Percentiles rank a stretch among this genome's conserved stretches.
phyloP scores from a whole-genome alignment of 2,329 filamentous ascomycete species.

The Cercospora zeae-maydis region DNA sequence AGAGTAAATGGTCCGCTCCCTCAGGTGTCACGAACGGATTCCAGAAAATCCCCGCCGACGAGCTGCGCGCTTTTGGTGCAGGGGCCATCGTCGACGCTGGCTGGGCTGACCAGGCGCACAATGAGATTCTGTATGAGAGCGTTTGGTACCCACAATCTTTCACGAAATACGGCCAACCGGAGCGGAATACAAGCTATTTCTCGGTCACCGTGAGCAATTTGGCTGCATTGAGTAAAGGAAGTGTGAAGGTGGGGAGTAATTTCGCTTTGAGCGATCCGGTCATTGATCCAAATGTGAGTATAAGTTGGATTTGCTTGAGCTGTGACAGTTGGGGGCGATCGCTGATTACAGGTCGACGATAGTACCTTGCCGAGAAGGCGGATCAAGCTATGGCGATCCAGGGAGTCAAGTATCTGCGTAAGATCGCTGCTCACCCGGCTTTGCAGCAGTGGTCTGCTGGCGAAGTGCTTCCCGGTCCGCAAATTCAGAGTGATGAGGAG shows the following conservation, averaged over 20 bases:
- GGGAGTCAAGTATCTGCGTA: conserved; percentile 19
- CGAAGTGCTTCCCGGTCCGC: conserved; percentile 15
- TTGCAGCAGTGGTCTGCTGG: conserved; percentile 18
- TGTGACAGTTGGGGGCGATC: too few relatives aligned
- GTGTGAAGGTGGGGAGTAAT: conserved; percentile 10
- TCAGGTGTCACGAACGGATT: conserved; percentile 22
- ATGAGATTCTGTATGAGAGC: conserved; percentile 21
- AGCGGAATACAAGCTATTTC: conserved; percentile 11
- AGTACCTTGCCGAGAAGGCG: conserved; percentile 21
- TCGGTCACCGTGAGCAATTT: conserved; percentile 13
- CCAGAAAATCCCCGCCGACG: conserved; percentile 18
- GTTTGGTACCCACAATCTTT: conserved; percentile 18
- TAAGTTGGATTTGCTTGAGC: too few relatives aligned
- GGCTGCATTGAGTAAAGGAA: conserved; percentile 11
- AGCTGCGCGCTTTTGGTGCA: conserved; percentile 15
- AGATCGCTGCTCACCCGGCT: conserved; percentile 17
- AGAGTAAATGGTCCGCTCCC: conserved; percentile 21
- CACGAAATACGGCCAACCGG: conserved; percentile 12
- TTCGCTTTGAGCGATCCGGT: conserved; percentile 13
- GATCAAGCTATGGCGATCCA: conserved; percentile 22
- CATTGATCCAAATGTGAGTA: conserved; percentile 19
- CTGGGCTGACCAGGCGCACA: conserved; percentile 16
- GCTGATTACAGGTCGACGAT: too few relatives aligned
- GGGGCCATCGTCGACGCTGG: conserved; percentile 15
- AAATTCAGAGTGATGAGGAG: conserved; percentile 18